Percentiles rank a stretch among this genome's conserved stretches.
These are phyloP conservation scores for Debaryomyces coudertii DNA, from an alignment of 1,139 yeast genomes.

Conservation along the genomic window DNA sequence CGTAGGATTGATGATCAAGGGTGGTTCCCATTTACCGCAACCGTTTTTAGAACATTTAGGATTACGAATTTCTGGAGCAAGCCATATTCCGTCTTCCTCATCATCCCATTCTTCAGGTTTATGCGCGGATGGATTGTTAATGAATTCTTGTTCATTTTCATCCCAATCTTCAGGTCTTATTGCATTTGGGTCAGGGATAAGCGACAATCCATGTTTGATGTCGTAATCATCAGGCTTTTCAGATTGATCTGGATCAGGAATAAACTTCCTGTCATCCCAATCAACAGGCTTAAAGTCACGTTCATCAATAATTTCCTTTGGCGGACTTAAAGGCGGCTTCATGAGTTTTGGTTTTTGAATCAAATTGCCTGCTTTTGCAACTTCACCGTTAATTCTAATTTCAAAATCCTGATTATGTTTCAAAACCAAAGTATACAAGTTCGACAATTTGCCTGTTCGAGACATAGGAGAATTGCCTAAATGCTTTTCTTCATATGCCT, in stretches of 20 bases:
- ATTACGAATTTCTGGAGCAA: slow-evolving; percentile 67
- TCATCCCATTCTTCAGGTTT: slow-evolving; percentile 85
- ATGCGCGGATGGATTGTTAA: slow-evolving; percentile 65
- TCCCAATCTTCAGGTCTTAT: slow-evolving; percentile 79
- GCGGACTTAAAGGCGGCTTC: slow-evolving; percentile 66
- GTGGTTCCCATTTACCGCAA: slow-evolving; percentile 71
- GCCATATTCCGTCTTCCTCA: slow-evolving; percentile 85
- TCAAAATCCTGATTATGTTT: slow-evolving; percentile 68
- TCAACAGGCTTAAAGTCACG: slow-evolving; percentile 67
- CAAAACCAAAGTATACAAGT: slow-evolving; percentile 76
- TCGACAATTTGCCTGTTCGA: slow-evolving; percentile 57
- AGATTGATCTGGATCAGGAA: slow-evolving; percentile 66
- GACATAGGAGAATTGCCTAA: slow-evolving; percentile 69
- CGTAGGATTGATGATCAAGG: slow-evolving; percentile 64
- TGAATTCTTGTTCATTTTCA: slow-evolving; percentile 58
- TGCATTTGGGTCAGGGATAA: slow-evolving; percentile 68
- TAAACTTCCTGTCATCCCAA: slow-evolving; percentile 71
- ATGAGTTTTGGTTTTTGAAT: slow-evolving; percentile 52
- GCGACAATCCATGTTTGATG: slow-evolving; percentile 55
- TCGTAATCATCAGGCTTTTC: slow-evolving; percentile 84
- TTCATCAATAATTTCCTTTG: slow-evolving; percentile 63
- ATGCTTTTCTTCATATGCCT: slow-evolving; percentile 67
- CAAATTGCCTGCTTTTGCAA: slow-evolving; percentile 69
- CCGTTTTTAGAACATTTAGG: slow-evolving; percentile 73
- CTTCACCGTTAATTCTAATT: slow-evolving; percentile 79